A percentile compares a stretch with the other conserved stretches of the same genome.
Conservation (phyloP, 2,329 filamentous ascomycete genomes). For the Penicillium rolfsii region DNA sequence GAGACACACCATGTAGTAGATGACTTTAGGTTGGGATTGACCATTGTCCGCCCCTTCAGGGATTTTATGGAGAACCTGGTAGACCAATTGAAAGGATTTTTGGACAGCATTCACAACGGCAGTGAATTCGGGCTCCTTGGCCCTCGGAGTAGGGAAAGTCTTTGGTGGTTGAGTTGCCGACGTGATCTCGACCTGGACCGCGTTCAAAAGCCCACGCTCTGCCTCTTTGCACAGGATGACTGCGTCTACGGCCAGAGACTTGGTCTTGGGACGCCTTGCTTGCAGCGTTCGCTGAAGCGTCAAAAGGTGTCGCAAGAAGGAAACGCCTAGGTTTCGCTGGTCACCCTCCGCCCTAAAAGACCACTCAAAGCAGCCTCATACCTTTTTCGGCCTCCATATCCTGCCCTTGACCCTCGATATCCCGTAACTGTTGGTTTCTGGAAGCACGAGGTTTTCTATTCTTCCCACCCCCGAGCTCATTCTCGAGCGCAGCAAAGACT, state of each 20-base stretch:
- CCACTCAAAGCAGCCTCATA: neutral
- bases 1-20: conserved; percentile 41
- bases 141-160: neutral
- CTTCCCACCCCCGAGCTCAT: conserved; percentile 21
- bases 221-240: conserved; percentile 37
- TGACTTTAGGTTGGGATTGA: conserved; percentile 29
- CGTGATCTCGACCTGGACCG: conserved; percentile 15
- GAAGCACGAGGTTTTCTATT: neutral
- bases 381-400: neutral
- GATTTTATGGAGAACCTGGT: conserved; percentile 35
- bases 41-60: conserved; percentile 17
- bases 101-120: conserved; percentile 30
- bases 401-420: neutral
- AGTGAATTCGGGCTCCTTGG: conserved; percentile 20
- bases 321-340: conserved; percentile 29
- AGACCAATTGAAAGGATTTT: conserved; percentile 31
- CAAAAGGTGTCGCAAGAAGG: conserved; percentile 41
- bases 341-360: neutral
- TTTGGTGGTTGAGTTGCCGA: neutral
- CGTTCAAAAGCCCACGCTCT: conserved; percentile 26
- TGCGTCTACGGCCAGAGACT: conserved; percentile 28
- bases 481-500: conserved; percentile 1
- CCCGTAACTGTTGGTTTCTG: neutral
- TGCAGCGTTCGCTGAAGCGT: conserved; percentile 40
- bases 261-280: conserved; percentile 28